Evolutionary conservation across 495 filamentous ascomycete species (phyloP).

Genomic region (Aspergillus haitiensis): DNA sequence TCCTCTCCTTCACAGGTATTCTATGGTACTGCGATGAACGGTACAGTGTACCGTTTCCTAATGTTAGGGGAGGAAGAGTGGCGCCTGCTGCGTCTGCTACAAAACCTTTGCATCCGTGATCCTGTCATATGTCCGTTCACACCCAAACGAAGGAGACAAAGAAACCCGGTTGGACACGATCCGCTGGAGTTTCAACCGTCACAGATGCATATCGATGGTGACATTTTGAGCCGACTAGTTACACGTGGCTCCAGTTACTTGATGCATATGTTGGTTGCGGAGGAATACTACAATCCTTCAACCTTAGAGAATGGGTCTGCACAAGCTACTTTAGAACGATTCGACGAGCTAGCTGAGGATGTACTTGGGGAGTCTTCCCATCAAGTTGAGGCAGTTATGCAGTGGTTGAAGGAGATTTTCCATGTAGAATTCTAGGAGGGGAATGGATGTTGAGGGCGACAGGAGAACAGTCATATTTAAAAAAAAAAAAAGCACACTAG

Average conservation of each 20-base stretch:
- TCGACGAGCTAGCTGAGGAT: conserved; percentile 31
- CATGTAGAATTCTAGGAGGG: conserved; percentile 26
- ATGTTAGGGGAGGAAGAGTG: conserved; percentile 54
- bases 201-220: conserved; percentile 67
- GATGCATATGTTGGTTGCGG: conserved; percentile 33
- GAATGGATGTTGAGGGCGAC: too few relatives aligned
- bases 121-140: conserved; percentile 41
- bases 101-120: conserved; percentile 55
- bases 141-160: conserved; percentile 27
- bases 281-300: conserved; percentile 22
- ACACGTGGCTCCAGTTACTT: conserved; percentile 47
- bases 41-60: conserved; percentile 62
- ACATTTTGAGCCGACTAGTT: conserved; percentile 59
- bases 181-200: conserved; percentile 33
- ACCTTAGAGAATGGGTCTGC: conserved; percentile 18
- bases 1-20: conserved; percentile 21
- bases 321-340: conserved; percentile 25
- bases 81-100: conserved; percentile 62
- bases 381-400: conserved; percentile 29
- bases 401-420: conserved; percentile 36
- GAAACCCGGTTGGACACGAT: conserved; percentile 33
- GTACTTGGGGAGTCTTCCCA: conserved; percentile 25
- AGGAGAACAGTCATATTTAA: neutral
- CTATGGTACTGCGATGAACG: conserved; percentile 65
- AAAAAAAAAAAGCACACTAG: neutral